Conservation (phyloP, 2,329 filamentous ascomycete genomes). For the Alternaria sp. region DNA sequence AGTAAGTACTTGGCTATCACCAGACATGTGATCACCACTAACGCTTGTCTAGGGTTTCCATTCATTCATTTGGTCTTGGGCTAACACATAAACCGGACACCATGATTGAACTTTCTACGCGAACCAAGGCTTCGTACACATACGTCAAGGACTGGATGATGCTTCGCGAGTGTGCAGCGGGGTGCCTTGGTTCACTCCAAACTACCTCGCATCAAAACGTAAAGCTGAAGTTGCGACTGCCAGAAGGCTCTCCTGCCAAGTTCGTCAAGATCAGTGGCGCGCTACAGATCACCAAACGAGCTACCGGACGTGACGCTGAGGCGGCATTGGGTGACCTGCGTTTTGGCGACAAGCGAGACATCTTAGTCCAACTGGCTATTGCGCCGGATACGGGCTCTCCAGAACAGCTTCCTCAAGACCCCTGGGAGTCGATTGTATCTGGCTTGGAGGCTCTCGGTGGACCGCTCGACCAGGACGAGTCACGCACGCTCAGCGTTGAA, state of each 20-base stretch:
- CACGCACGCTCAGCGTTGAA: constrained; percentile 84
- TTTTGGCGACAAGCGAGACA: constrained; percentile 87
- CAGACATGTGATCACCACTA: constrained; percentile 19
- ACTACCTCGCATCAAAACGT: constrained; percentile 98
- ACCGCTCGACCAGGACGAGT: constrained; percentile 83
- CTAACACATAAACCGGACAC: constrained; percentile 98
- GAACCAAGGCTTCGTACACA: constrained; percentile 95
- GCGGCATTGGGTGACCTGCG: constrained; percentile 89
- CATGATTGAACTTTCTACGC: constrained; percentile 95
- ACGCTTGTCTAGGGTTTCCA: constrained; percentile 72
- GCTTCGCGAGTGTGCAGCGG: constrained; percentile 93
- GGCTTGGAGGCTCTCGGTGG: constrained; percentile 92
- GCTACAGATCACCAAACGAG: constrained; percentile 93
- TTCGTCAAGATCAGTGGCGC: constrained; percentile 99
- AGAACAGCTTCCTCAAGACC: constrained; percentile 88
- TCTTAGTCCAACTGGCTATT: constrained; percentile 84
- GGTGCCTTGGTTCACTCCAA: constrained; percentile 90
- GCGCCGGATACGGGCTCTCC: constrained; percentile 82
- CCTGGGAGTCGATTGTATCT: constrained; percentile 97
- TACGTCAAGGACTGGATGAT: constrained; percentile 99
- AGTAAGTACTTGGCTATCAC: constrained; percentile 65
- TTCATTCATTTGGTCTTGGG: constrained; percentile 95
- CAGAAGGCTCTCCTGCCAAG: constrained; percentile 95
- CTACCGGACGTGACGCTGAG: constrained; percentile 92
- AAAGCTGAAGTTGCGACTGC: constrained; percentile 90